A percentile compares a stretch with the other conserved stretches of the same genome.
Evolutionary conservation across 2,329 filamentous ascomycete species (phyloP).

Genomic region (Colletotrichum trifolii): DNA sequence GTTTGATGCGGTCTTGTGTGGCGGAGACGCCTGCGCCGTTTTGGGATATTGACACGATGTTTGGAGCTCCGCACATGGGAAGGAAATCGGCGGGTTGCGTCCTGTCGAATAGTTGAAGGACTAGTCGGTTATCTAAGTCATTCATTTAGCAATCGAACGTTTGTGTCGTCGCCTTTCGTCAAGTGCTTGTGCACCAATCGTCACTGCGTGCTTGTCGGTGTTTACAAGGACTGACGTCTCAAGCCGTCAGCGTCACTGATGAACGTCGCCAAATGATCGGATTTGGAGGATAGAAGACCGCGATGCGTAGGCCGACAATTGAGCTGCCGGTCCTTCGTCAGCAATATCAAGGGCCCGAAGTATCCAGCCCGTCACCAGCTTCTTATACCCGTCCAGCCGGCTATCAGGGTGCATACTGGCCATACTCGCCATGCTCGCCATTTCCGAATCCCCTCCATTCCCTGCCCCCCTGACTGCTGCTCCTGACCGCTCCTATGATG

Average conservation of each 20-base stretch:
- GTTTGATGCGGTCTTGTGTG: constrained; percentile 2
- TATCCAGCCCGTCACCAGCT: neutral
- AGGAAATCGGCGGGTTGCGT: constrained; percentile 20
- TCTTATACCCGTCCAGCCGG: neutral
- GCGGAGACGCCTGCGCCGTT: neutral
- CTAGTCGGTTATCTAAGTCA: constrained; percentile 23
- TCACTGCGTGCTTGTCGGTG: too few relatives aligned
- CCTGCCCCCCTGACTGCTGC: neutral
- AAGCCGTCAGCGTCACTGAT: too few relatives aligned
- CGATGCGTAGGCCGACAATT: too few relatives aligned
- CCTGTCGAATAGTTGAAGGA: neutral
- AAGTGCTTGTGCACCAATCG: too few relatives aligned
- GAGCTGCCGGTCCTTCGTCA: too few relatives aligned
- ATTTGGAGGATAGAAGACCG: too few relatives aligned
- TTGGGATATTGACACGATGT: neutral
- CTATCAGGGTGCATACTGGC: constrained; percentile 28
- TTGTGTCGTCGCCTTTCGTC: constrained; percentile 10
- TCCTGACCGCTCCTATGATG: constrained; percentile 34
- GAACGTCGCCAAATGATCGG: too few relatives aligned
- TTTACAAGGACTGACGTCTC: too few relatives aligned
- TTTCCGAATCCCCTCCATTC: neutral
- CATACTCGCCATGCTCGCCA: neutral
- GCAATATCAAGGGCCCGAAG: too few relatives aligned
- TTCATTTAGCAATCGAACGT: constrained; percentile 26
- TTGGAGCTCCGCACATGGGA: neutral